Conservation (phyloP, 345 rosid species). For the Ceriops tagal region DNA sequence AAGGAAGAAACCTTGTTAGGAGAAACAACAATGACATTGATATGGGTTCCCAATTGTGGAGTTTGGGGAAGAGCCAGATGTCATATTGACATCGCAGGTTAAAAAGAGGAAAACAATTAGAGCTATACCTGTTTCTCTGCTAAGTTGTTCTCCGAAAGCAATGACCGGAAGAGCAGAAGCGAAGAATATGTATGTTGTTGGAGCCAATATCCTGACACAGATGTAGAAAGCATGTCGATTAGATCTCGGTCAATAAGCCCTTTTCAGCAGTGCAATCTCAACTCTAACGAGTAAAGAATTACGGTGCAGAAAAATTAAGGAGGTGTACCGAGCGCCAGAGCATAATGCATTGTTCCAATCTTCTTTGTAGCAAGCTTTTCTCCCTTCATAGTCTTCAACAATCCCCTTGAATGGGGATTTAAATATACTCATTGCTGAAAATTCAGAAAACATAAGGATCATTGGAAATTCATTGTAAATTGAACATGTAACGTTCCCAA, state of each 20-base stretch:
- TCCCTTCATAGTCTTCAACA: slow-evolving; percentile 46
- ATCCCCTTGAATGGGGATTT: slow-evolving; percentile 47
- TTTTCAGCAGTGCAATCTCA: background rate
- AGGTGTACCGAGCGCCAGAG: slow-evolving; percentile 45
- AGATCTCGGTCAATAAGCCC: background rate
- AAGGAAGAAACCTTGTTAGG: background rate
- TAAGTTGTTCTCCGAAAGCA: slow-evolving; percentile 66
- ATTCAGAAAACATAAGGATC: no score
- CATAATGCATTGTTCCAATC: slow-evolving; percentile 46
- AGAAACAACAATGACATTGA: background rate
- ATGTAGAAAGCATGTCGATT: background rate
- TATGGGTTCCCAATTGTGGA: no score
- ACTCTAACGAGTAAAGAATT: background rate
- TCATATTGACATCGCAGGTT: no score
- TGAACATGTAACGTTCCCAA: background rate
- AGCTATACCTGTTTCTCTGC: slow-evolving; percentile 49
- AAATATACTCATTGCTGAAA: slow-evolving; percentile 40
- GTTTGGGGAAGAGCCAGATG: background rate
- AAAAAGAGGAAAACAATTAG: background rate
- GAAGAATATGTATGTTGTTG: slow-evolving; percentile 58
- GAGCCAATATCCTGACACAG: slow-evolving; percentile 53
- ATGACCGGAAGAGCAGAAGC: slow-evolving; percentile 72
- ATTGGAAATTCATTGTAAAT: background rate
- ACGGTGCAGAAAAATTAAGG: background rate
- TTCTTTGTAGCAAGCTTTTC: slow-evolving; percentile 54